phyloP scores from a whole-genome alignment of 257 asterid species.

The Orobanche coerulescens region DNA sequence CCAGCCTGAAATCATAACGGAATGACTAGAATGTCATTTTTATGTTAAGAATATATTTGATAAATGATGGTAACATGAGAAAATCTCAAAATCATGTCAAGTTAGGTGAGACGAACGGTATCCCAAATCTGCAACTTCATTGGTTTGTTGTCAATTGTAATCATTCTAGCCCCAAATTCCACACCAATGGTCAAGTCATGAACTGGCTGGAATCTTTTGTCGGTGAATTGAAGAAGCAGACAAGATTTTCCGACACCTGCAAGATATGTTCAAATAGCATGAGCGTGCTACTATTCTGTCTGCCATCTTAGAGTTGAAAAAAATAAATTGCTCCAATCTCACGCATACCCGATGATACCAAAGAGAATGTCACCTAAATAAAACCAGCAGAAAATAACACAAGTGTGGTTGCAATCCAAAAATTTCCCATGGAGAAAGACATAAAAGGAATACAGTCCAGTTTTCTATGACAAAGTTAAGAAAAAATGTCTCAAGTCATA shows the following conservation, averaged over 20 bases:
- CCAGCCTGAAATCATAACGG: conserved; percentile 52
- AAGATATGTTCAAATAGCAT: conserved; percentile 5
- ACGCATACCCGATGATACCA: not conserved
- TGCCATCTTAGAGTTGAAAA: not conserved
- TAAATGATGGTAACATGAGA: not conserved
- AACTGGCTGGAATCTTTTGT: conserved; percentile 75
- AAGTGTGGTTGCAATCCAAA: not conserved
- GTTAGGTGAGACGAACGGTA: conserved; percentile 42
- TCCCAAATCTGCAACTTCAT: conserved; percentile 82
- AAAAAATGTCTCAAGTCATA: no score
- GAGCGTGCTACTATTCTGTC: not conserved
- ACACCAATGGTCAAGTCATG: conserved; percentile 81
- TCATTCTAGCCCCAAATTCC: conserved; percentile 70
- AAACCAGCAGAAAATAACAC: not conserved
- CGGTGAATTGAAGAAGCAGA: conserved; percentile 71
- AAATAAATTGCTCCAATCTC: not conserved
- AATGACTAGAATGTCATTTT: not conserved
- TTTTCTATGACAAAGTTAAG: no score
- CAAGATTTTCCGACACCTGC: conserved; percentile 90
- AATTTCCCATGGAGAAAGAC: not conserved
- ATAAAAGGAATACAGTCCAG: no score
- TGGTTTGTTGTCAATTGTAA: conserved; percentile 62
- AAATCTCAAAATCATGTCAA: not conserved
- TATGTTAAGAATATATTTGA: not conserved
- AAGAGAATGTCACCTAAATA: not conserved